phyloP scores from a whole-genome alignment of 2,329 filamentous ascomycete genomes.

The Cordyceps pruinosa region DNA sequence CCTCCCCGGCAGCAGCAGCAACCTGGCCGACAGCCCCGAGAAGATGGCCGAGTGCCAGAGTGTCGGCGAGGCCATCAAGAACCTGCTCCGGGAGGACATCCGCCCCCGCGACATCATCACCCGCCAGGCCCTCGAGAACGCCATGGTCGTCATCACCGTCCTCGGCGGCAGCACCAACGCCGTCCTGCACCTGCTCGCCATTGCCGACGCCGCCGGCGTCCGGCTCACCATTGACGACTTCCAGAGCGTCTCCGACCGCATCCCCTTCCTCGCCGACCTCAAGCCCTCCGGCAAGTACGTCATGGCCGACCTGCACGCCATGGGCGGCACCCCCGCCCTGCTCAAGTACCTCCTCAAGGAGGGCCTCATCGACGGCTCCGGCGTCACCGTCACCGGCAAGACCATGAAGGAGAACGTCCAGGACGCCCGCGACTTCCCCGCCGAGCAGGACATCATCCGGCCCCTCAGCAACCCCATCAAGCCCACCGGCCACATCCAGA shows the following conservation, averaged over 20 bases:
- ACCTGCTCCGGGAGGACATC: conserved; percentile 69
- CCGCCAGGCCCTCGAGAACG: conserved; percentile 73
- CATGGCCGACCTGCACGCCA: conserved; percentile 77
- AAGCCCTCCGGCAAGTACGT: conserved; percentile 84
- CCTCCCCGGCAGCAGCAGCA: conserved; percentile 74
- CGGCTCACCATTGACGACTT: conserved; percentile 82
- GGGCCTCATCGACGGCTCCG: conserved; percentile 70
- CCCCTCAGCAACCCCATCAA: conserved; percentile 70
- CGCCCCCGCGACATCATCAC: conserved; percentile 72
- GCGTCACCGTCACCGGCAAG: conserved; percentile 82
- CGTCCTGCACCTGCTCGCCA: conserved; percentile 77
- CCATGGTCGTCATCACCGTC: conserved; percentile 76
- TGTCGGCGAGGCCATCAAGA: conserved; percentile 67
- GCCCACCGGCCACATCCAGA: conserved; percentile 75
- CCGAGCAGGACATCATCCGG: conserved; percentile 80
- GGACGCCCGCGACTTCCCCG: conserved; percentile 64
- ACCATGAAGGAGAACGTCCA: conserved; percentile 81
- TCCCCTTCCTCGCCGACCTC: conserved; percentile 72
- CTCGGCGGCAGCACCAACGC: conserved; percentile 82
- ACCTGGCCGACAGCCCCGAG: conserved; percentile 64
- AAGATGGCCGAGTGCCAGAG: conserved; percentile 68
- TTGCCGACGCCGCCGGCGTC: conserved; percentile 73
- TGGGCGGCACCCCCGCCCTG: conserved; percentile 79
- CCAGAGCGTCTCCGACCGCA: conserved; percentile 72
- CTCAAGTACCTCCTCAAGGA: conserved; percentile 83